These are phyloP conservation scores for Maudiozyma turicensis DNA, from an alignment of 805 yeast genomes.

Conservation along the genomic window DNA sequence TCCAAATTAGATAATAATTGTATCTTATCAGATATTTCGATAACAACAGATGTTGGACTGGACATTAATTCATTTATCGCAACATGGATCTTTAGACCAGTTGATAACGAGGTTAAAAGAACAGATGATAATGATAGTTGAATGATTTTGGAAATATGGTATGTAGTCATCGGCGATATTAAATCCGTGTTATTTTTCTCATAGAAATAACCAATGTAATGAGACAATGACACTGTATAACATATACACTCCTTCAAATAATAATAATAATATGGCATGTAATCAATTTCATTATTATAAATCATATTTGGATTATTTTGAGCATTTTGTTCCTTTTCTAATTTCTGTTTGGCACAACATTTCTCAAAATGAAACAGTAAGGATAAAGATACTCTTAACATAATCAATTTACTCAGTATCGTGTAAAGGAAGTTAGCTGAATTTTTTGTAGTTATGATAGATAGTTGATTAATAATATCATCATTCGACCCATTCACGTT, in stretches of 20 bases:
- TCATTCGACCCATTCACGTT: neutral
- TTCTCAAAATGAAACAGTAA: slow-evolving; percentile 23
- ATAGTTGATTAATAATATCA: slow-evolving; percentile 3
- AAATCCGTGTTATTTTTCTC: slow-evolving; percentile 10
- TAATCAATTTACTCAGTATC: slow-evolving; percentile 15
- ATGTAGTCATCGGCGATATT: slow-evolving; percentile 15
- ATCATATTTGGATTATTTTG: neutral
- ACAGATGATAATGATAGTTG: slow-evolving; percentile 22
- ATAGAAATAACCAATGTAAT: slow-evolving; percentile 15
- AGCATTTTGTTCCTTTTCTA: neutral
- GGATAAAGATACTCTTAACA: slow-evolving; percentile 21
- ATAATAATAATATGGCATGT: slow-evolving; percentile 12
- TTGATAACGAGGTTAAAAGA: slow-evolving; percentile 16
- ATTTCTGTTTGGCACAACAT: neutral
- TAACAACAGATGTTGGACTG: neutral
- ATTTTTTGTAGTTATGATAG: slow-evolving; percentile 6
- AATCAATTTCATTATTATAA: neutral
- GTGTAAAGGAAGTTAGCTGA: slow-evolving; percentile 17
- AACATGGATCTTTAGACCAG: slow-evolving; percentile 16
- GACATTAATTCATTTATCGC: neutral
- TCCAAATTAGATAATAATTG: slow-evolving; percentile 7
- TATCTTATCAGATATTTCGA: slow-evolving; percentile 2
- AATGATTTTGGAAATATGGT: slow-evolving; percentile 17
- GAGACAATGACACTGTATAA: neutral
- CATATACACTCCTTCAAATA: slow-evolving; percentile 12